A percentile compares a stretch with the other conserved stretches of the same genome.
Evolutionary conservation across 768 basidiomycete genomes (phyloP).

Genomic region (Suillus discolor): DNA sequence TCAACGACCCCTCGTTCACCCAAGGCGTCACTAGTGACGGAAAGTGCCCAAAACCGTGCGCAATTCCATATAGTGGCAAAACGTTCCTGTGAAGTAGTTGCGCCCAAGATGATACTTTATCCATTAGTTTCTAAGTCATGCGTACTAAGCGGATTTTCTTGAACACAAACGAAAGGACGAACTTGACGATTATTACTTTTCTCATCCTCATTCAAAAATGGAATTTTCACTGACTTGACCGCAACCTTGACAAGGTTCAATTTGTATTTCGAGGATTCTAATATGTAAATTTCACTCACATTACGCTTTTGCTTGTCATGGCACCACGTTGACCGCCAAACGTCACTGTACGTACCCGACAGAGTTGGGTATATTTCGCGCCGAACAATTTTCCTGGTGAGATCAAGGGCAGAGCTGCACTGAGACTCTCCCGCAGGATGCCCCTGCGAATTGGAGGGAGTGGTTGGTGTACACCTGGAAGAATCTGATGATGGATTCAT

Average conservation of each 20-base stretch:
- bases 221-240: constrained; percentile 2
- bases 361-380: not conserved
- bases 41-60: constrained; percentile 21
- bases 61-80: constrained; percentile 23
- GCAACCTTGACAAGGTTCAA: not conserved
- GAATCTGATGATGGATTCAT: not conserved
- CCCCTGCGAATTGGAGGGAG: not conserved
- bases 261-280: not conserved
- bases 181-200: not conserved
- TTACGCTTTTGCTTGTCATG: not conserved
- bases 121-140: not conserved
- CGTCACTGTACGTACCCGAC: not conserved
- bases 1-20: constrained; percentile 26
- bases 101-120: constrained; percentile 6
- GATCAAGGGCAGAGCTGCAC: not conserved
- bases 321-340: not conserved
- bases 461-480: not conserved
- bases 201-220: not conserved
- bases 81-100: constrained; percentile 18
- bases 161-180: not conserved
- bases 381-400: not conserved
- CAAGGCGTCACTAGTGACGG: constrained; percentile 27
- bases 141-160: not conserved
- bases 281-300: not conserved
- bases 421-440: not conserved